Conservation (phyloP, 495 filamentous ascomycete genomes). For the Cercophora sp. region DNA sequence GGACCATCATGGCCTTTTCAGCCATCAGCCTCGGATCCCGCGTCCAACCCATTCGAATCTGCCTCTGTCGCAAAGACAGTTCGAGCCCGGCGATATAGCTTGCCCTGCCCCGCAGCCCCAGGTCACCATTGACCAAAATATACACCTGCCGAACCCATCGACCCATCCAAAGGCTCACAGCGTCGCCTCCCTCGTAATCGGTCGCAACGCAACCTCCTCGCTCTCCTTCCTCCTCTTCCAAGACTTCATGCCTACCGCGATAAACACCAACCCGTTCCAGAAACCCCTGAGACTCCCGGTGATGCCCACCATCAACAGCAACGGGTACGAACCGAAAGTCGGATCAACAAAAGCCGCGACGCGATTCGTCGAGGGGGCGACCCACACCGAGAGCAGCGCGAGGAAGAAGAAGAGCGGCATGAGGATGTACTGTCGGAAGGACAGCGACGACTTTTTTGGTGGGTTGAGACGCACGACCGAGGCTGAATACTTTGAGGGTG, state of each 20-base stretch:
- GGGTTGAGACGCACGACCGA: background rate
- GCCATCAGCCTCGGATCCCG: no score
- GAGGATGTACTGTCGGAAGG: constrained; percentile 44
- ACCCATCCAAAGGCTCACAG: no score
- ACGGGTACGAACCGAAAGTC: constrained; percentile 28
- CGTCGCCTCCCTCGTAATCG: background rate
- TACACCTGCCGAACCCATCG: no score
- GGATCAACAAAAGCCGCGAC: constrained; percentile 38
- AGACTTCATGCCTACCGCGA: constrained; percentile 38
- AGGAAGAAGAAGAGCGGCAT: constrained; percentile 50
- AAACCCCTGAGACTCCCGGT: constrained; percentile 44
- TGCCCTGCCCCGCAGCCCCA: no score
- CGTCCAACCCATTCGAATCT: no score
- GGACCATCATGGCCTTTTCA: no score
- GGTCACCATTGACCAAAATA: no score
- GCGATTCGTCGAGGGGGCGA: constrained; percentile 38
- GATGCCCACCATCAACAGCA: constrained; percentile 37
- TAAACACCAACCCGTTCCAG: constrained; percentile 47
- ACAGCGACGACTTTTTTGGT: constrained; percentile 30
- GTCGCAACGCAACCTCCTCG: constrained; percentile 10
- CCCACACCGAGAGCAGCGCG: constrained; percentile 43
- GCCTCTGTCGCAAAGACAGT: no score
- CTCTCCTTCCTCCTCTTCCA: constrained; percentile 26
- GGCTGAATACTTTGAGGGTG: constrained; percentile 3
- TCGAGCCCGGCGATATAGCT: no score